These are phyloP conservation scores for Cyberlindnera misumaiensis DNA, from an alignment of 805 yeast species.

Conservation along the genomic window DNA sequence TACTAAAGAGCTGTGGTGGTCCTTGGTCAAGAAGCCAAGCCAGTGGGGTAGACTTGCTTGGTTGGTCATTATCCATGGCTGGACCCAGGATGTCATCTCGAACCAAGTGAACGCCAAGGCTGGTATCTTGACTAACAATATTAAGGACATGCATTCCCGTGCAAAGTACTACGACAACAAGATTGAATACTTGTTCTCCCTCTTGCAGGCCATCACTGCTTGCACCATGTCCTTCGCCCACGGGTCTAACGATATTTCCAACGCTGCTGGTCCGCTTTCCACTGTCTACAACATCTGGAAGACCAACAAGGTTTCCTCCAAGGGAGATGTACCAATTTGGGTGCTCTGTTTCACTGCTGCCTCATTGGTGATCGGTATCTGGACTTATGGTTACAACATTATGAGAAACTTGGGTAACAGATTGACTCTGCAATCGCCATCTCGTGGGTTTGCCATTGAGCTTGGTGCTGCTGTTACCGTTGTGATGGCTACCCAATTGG, in stretches of 20 bases:
- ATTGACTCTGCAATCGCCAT: conserved; percentile 67
- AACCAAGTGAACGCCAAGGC: conserved; percentile 31
- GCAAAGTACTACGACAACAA: conserved; percentile 67
- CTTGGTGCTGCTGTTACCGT: conserved; percentile 73
- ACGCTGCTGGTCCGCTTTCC: conserved; percentile 71
- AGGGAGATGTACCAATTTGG: conserved; percentile 66
- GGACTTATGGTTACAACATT: conserved; percentile 67
- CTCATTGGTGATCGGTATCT: conserved; percentile 58
- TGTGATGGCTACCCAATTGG: conserved; percentile 66
- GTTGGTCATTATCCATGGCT: conserved; percentile 50
- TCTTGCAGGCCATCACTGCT: conserved; percentile 67
- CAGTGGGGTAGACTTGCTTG: conserved; percentile 49
- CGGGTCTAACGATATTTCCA: conserved; percentile 75
- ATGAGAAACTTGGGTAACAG: conserved; percentile 70
- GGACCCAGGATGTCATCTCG: conserved; percentile 54
- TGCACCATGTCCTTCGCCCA: conserved; percentile 78
- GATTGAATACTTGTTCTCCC: conserved; percentile 59
- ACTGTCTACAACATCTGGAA: conserved; percentile 59
- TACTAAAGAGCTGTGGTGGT: conserved; percentile 32
- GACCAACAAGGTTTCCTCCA: conserved; percentile 35
- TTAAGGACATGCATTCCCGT: conserved; percentile 43
- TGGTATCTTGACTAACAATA: conserved; percentile 38
- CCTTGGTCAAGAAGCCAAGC: conserved; percentile 38
- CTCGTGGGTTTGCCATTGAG: conserved; percentile 73
- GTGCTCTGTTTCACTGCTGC: conserved; percentile 61